Evolutionary conservation across 2,329 filamentous ascomycete species (phyloP).

Genomic region (Aspergillus thermomutatus): DNA sequence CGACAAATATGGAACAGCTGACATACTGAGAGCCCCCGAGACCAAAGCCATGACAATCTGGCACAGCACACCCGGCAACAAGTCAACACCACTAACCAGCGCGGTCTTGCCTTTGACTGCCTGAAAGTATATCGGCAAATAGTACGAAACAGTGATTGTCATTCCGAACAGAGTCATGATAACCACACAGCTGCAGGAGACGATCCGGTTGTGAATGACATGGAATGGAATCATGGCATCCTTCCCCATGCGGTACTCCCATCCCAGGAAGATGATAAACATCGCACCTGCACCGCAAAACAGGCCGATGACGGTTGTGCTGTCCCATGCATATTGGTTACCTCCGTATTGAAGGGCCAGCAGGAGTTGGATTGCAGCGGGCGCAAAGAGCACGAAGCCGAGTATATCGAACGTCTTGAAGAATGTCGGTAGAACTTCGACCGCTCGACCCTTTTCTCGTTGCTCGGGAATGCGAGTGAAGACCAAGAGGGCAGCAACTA

Average conservation of each 20-base stretch:
- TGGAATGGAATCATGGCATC: conserved; percentile 39
- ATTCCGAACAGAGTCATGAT: conserved; percentile 30
- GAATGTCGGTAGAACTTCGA: conserved; percentile 6
- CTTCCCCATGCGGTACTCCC: conserved; percentile 40
- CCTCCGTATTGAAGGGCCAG: conserved; percentile 49
- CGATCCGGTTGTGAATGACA: conserved; percentile 1
- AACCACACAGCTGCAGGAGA: conserved; percentile 28
- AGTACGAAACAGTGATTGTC: conserved; percentile 38
- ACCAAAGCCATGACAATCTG: conserved; percentile 30
- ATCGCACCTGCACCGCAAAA: conserved; percentile 45
- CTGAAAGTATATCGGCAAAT: conserved; percentile 51
- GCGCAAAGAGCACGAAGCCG: conserved; percentile 23
- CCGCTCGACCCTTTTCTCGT: conserved; percentile 10
- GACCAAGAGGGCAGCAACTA: conserved; percentile 30
- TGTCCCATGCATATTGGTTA: conserved; percentile 35
- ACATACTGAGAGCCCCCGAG: conserved; percentile 30
- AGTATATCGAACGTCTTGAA: conserved; percentile 17
- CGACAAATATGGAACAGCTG: not conserved
- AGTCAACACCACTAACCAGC: conserved; percentile 23
- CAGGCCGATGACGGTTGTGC: conserved; percentile 42
- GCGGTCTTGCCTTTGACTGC: conserved; percentile 29
- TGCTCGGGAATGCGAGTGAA: conserved; percentile 16
- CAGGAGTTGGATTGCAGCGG: conserved; percentile 41
- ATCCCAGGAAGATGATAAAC: conserved; percentile 34
- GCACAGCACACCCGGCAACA: conserved; percentile 29